phyloP scores from a whole-genome alignment of 495 filamentous ascomycete genomes.

The Durotheca rogersii region DNA sequence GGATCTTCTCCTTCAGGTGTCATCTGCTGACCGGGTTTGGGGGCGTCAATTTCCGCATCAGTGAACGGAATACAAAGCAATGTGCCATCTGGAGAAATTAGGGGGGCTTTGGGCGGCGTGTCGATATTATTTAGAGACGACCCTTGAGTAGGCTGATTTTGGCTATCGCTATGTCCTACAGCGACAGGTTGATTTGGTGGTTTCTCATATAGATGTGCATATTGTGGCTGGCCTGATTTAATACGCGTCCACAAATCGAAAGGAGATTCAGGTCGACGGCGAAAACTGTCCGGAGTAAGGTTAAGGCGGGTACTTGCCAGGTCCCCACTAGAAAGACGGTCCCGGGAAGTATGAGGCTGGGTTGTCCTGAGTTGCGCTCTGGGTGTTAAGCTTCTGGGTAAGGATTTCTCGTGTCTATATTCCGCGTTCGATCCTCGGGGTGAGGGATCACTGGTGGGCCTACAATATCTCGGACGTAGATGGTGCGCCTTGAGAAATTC shows the following conservation, averaged over 20 bases:
- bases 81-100: slow-evolving; percentile 37
- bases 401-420: slow-evolving; percentile 1
- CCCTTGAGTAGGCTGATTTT: neutral
- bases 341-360: neutral
- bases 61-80: slow-evolving; percentile 43
- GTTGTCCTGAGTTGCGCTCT: neutral
- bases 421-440: neutral
- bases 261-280: slow-evolving; percentile 34
- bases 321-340: slow-evolving; percentile 20
- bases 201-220: slow-evolving; percentile 17
- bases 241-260: slow-evolving; percentile 69
- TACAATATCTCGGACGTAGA: slow-evolving; percentile 51
- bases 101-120: slow-evolving; percentile 14
- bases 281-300: slow-evolving; percentile 21
- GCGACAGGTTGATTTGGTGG: neutral
- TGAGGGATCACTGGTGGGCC: slow-evolving; percentile 2
- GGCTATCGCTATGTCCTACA: neutral
- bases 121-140: slow-evolving; percentile 25
- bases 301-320: slow-evolving; percentile 34
- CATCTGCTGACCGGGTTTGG: neutral
- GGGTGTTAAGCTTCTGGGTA: slow-evolving; percentile 11
- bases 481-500: slow-evolving; percentile 70
- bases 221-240: slow-evolving; percentile 56
- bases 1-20: neutral
- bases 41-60: slow-evolving; percentile 23